phyloP scores from a whole-genome alignment of 495 filamentous ascomycete species.

The Amorphotheca resinae region DNA sequence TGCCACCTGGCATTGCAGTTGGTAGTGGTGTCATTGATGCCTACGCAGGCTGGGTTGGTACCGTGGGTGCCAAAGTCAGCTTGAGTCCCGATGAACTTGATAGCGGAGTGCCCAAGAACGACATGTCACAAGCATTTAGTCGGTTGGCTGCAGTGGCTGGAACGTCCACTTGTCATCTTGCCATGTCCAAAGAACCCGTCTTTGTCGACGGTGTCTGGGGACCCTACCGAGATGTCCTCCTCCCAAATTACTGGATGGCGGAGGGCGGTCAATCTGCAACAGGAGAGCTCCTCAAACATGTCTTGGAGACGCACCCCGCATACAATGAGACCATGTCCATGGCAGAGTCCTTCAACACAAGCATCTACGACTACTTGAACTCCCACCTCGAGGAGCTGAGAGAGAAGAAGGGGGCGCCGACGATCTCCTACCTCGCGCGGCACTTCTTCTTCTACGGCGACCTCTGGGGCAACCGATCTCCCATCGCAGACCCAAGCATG shows the following conservation, averaged over 20 bases:
- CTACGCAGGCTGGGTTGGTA: conserved; percentile 97
- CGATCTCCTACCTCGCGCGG: conserved; percentile 69
- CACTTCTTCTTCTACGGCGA: conserved; percentile 99
- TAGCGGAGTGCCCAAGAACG: conserved; percentile 50
- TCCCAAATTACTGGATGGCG: conserved; percentile 87
- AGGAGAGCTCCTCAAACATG: conserved; percentile 84
- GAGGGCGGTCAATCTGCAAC: conserved; percentile 95
- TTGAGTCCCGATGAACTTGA: conserved; percentile 49
- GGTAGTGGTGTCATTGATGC: conserved; percentile 96
- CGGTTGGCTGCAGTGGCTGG: conserved; percentile 92
- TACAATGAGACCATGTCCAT: conserved; percentile 64
- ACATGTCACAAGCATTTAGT: conserved; percentile 81
- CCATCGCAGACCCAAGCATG: conserved; percentile 87
- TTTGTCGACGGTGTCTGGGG: conserved; percentile 96
- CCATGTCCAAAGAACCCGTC: conserved; percentile 82
- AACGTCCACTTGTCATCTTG: conserved; percentile 92
- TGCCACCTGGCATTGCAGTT: conserved; percentile 80
- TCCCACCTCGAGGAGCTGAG: conserved; percentile 69
- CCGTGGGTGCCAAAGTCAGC: conserved; percentile 88
- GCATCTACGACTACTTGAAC: conserved; percentile 92
- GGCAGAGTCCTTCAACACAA: conserved; percentile 63
- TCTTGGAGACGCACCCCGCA: conserved; percentile 86
- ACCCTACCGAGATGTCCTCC: conserved; percentile 84
- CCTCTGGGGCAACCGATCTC: conserved; percentile 93
- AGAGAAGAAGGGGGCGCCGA: conserved; percentile 52